phyloP scores from a whole-genome alignment of 1,139 yeast genomes.

The Kluyveromyces marxianus region DNA sequence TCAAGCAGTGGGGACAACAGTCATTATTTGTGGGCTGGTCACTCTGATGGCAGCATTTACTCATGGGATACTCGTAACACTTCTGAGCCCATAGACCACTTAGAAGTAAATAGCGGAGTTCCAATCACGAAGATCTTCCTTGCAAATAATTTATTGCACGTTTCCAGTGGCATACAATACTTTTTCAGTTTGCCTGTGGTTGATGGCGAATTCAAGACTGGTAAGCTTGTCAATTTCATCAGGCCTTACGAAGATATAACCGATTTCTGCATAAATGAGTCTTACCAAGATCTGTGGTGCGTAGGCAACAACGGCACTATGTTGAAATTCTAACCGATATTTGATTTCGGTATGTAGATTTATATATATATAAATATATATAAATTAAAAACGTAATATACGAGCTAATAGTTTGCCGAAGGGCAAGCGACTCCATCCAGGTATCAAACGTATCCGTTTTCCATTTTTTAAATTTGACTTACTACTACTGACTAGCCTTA shows the following conservation, averaged over 20 bases:
- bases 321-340: not conserved
- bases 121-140: slow-evolving; percentile 12
- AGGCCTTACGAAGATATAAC: slow-evolving; percentile 1
- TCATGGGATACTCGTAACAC: slow-evolving; percentile 34
- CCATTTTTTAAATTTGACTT: no score
- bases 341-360: not conserved
- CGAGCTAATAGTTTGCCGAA: no score
- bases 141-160: slow-evolving; percentile 8
- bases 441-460: no score
- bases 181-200: not conserved
- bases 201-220: not conserved
- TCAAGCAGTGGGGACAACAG: slow-evolving; percentile 16
- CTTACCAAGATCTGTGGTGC: slow-evolving; percentile 1
- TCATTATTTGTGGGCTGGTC: slow-evolving; percentile 35
- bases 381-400: no score
- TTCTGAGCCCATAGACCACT: slow-evolving; percentile 11
- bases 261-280: slow-evolving; percentile 1
- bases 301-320: slow-evolving; percentile 1
- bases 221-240: not conserved
- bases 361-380: not conserved
- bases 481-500: no score
- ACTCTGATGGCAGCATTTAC: slow-evolving; percentile 39
- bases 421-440: no score
- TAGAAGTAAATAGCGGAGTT: slow-evolving; percentile 13
- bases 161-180: slow-evolving; percentile 8